A percentile compares a stretch with the other conserved stretches of the same genome.
These are phyloP conservation scores for Fragilaria crotonensis DNA, from an alignment of 108 stramenopile genomes.

Conservation along the genomic window DNA sequence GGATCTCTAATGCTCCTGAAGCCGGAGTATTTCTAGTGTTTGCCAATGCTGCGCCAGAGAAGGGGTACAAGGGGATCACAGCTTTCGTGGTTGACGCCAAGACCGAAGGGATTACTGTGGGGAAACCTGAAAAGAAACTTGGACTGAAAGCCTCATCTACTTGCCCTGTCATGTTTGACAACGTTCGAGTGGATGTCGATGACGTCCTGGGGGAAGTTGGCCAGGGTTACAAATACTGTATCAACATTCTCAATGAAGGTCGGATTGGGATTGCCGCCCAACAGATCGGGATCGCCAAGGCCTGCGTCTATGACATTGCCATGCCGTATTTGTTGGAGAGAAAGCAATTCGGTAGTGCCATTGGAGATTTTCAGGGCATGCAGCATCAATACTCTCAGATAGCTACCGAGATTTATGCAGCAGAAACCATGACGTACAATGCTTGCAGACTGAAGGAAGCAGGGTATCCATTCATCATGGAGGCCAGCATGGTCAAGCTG, in stretches of 20 bases:
- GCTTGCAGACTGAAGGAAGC: slow-evolving; percentile 86
- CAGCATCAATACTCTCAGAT: slow-evolving; percentile 93
- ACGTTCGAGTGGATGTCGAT: slow-evolving; percentile 69
- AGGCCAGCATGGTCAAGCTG: slow-evolving; percentile 93
- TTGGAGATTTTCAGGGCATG: slow-evolving; percentile 92
- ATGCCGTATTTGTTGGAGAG: slow-evolving; percentile 89
- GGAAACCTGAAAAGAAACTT: slow-evolving; percentile 86
- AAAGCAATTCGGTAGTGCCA: slow-evolving; percentile 80
- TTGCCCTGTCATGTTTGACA: slow-evolving; percentile 81
- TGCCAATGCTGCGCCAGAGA: slow-evolving; percentile 78
- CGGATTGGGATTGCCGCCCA: slow-evolving; percentile 93
- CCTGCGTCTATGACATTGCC: slow-evolving; percentile 71
- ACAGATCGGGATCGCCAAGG: slow-evolving; percentile 92
- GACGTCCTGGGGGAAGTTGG: slow-evolving; percentile 88
- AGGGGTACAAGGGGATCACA: slow-evolving; percentile 93
- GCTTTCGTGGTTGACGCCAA: slow-evolving; percentile 88
- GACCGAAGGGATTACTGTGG: slow-evolving; percentile 75
- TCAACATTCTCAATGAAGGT: slow-evolving; percentile 95
- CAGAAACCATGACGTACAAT: slow-evolving; percentile 88
- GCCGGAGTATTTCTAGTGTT: slow-evolving; percentile 90
- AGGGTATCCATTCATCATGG: slow-evolving; percentile 86
- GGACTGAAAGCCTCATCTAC: slow-evolving; percentile 89
- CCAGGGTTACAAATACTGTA: slow-evolving; percentile 90
- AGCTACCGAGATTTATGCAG: slow-evolving; percentile 91
- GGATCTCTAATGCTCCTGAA: slow-evolving; percentile 90